A percentile compares a stretch with the other conserved stretches of the same genome.
phyloP scores from a whole-genome alignment of 2,329 filamentous ascomycete species.

The Colletotrichum spaethianum region DNA sequence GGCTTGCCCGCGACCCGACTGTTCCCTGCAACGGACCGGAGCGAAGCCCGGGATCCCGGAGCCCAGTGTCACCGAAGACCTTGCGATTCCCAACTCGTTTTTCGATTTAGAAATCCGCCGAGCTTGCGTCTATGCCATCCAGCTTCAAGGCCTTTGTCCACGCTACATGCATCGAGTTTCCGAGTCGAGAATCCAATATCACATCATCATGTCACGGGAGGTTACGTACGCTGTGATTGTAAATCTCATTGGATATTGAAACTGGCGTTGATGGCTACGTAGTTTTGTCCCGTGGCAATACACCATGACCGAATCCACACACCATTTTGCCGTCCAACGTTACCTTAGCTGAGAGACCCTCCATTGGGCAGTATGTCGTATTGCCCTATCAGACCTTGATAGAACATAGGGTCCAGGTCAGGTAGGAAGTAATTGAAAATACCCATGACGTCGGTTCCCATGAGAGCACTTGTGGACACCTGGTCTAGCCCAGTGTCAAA shows the following conservation, averaged over 20 bases:
- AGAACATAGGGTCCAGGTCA: constrained; percentile 45
- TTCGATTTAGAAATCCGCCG: not conserved
- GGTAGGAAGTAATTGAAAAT: constrained; percentile 46
- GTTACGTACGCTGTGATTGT: too few species aligned
- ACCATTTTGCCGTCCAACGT: not conserved
- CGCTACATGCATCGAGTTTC: not conserved
- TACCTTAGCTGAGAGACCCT: not conserved
- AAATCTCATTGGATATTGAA: not conserved
- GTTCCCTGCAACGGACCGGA: constrained; percentile 19
- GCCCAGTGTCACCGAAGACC: not conserved
- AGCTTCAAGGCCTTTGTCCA: too few species aligned
- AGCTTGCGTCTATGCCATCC: not conserved
- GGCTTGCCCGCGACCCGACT: constrained; percentile 1
- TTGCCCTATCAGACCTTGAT: constrained; percentile 18
- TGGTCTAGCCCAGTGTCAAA: constrained; percentile 31
- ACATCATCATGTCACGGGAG: not conserved
- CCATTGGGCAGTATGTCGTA: constrained; percentile 32
- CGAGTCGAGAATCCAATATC: not conserved
- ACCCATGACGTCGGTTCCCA: constrained; percentile 47
- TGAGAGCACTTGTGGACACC: constrained; percentile 16
- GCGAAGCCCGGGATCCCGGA: constrained; percentile 15
- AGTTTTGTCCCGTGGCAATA: not conserved
- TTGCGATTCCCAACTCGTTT: not conserved
- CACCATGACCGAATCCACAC: not conserved
- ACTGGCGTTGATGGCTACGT: not conserved